Evolutionary conservation across 768 basidiomycete genomes (phyloP), one percentile per base, ranked within the genome.

Genomic region (Leccinum aurantiacum): DNA sequence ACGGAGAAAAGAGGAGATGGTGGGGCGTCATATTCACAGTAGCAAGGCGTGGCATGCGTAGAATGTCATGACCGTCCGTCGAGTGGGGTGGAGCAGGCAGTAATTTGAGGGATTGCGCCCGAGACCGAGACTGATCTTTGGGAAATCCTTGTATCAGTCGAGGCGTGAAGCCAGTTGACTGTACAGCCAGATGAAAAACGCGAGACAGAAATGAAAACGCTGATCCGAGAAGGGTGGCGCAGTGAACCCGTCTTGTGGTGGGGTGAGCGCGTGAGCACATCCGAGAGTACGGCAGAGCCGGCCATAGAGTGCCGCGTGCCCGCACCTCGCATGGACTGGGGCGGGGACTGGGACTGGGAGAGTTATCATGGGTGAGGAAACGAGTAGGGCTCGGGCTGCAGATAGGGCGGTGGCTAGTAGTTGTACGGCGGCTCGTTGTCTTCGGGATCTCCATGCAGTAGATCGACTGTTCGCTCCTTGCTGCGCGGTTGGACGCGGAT

Each of bases 341-440:
- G 27, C 67, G 14, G 35, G 14, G 35, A 70, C 47, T 70, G 27
- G 27, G 27, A 76, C 24, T 72, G 76, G 0, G 77, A 75, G 9
- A 78, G 27, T 29, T 7, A 27, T 27, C 27, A 7, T 27, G 27
- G 27, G 27, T 7, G 27, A 29, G 29, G 29, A 7, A 7, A 27
- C 25, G 5, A 27, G 75, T 86, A 92, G 3, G 91, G 63, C 29
- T 91, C 87, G 0, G 90, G 90, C 35, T 80, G 81, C 68, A 90
- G 88, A 71, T 84, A 89, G 59, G 27, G 8, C 27, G 82, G 49
- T 84, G 84, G 29, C 83, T 86, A 1, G 84, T 83, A 79, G 27
- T 75, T 63, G 62, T 69, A 64, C 56, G 68, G 62, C 2, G 74
- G 72, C 13, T 78, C 76, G 35, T 78, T 81, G 48, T 84, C 84